Conservation (phyloP, 1,284 basidiomycete species). For the Melampsora abietis-canadensis region DNA sequence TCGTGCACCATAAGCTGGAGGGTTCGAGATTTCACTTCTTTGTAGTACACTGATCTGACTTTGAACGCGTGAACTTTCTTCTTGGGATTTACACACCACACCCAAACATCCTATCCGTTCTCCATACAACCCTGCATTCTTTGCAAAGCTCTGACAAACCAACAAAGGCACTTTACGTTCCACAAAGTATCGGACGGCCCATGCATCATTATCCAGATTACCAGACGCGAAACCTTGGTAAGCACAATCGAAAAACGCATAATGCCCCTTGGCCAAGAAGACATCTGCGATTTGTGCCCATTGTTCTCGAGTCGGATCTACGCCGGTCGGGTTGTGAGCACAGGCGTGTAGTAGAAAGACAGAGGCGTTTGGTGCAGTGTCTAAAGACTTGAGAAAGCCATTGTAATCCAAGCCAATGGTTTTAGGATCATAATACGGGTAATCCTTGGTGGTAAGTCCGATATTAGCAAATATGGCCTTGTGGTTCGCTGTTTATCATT, state of each 20-base stretch:
- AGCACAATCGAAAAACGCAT: slow-evolving; percentile 89
- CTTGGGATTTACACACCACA: slow-evolving; percentile 64
- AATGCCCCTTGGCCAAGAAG: slow-evolving; percentile 73
- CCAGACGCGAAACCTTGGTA: slow-evolving; percentile 91
- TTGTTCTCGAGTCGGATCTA: slow-evolving; percentile 84
- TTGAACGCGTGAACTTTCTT: slow-evolving; percentile 61
- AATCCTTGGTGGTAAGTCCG: slow-evolving; percentile 72
- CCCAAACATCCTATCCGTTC: slow-evolving; percentile 84
- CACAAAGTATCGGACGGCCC: slow-evolving; percentile 87
- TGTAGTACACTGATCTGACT: slow-evolving; percentile 83
- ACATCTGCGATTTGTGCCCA: slow-evolving; percentile 77
- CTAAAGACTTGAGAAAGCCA: slow-evolving; percentile 67
- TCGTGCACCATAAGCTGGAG: slow-evolving; percentile 82
- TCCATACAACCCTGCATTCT: slow-evolving; percentile 91
- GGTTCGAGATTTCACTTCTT: slow-evolving; percentile 88
- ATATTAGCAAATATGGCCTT: slow-evolving; percentile 81
- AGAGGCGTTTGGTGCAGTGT: slow-evolving; percentile 67
- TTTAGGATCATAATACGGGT: slow-evolving; percentile 85
- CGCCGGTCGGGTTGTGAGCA: slow-evolving; percentile 93
- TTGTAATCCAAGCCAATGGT: slow-evolving; percentile 82
- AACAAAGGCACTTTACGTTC: slow-evolving; percentile 70
- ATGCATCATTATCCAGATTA: slow-evolving; percentile 80
- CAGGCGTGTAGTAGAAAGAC: slow-evolving; percentile 88
- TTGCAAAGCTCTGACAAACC: slow-evolving; percentile 92
- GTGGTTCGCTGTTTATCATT: slow-evolving; percentile 69